phyloP scores from a whole-genome alignment of 305 asterid species.

The Plantago coronopus region DNA sequence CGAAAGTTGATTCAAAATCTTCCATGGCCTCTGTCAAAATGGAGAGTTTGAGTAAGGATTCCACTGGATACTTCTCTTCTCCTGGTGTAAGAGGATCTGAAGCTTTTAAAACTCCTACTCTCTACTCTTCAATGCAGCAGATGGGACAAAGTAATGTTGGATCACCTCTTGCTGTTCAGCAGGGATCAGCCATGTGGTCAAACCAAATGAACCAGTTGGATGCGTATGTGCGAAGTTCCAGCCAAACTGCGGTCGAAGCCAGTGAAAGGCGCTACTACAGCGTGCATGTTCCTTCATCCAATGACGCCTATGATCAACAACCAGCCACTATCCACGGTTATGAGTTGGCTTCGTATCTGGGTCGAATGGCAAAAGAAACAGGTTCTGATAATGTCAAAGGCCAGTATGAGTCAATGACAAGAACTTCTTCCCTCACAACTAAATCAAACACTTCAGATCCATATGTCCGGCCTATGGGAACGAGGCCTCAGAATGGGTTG shows the following conservation, averaged over 20 bases:
- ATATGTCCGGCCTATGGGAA: conserved; percentile 42
- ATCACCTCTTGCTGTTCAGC: conserved; percentile 51
- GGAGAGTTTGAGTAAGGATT: conserved; percentile 48
- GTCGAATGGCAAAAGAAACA: conserved; percentile 46
- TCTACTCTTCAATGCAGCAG: conserved; percentile 54
- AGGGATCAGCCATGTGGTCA: conserved; percentile 51
- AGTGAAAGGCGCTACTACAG: conserved; percentile 84
- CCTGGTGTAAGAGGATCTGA: conserved; percentile 55
- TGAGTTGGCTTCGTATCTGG: conserved; percentile 53
- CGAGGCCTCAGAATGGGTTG: conserved; percentile 57
- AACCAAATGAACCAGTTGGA: conserved; percentile 40
- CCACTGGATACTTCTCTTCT: conserved; percentile 46
- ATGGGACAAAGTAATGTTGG: conserved; percentile 41
- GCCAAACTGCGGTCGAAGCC: conserved; percentile 37
- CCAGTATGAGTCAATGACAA: conserved; percentile 42
- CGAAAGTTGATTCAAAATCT: conserved; percentile 47
- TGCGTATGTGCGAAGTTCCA: conserved; percentile 41
- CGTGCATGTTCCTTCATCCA: conserved; percentile 65
- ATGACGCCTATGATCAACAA: conserved; percentile 62
- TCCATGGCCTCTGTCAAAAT: conserved; percentile 47
- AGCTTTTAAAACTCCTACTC: conserved; percentile 39
- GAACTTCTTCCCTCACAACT: conserved; percentile 39
- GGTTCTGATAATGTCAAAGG: conserved; percentile 38
- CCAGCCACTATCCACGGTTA: conserved; percentile 87
- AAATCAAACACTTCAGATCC: conserved; percentile 41